Conservation (phyloP, 2,329 filamentous ascomycete genomes). For the Moelleriella libera region DNA sequence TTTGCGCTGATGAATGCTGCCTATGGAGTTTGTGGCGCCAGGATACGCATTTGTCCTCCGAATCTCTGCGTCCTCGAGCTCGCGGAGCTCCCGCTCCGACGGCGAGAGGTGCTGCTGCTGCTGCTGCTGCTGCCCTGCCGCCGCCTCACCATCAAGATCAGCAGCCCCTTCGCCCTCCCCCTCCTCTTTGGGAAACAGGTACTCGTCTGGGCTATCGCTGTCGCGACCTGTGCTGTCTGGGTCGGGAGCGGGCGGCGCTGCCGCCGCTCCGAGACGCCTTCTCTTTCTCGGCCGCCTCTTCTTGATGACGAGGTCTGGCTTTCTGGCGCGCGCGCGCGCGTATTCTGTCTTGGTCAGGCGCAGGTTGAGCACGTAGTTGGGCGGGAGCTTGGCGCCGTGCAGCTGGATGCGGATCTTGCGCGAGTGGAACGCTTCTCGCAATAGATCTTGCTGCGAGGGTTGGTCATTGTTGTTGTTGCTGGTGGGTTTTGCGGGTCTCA, state of each 20-base stretch:
- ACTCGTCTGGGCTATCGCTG: neutral
- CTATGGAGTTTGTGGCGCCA: constrained; percentile 50
- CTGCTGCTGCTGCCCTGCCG: constrained; percentile 2
- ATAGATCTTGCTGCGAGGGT: constrained; percentile 27
- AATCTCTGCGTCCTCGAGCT: constrained; percentile 38
- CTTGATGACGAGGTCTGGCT: no score
- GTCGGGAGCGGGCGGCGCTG: neutral
- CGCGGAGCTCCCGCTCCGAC: constrained; percentile 25
- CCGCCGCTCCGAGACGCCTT: neutral
- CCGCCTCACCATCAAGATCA: no score
- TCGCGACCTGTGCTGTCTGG: constrained; percentile 9
- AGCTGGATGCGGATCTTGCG: constrained; percentile 43
- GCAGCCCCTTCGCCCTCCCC: no score
- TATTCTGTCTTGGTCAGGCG: constrained; percentile 35
- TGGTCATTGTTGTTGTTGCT: constrained; percentile 1
- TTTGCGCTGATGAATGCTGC: constrained; percentile 50
- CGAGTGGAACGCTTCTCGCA: constrained; percentile 34
- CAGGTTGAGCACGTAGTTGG: constrained; percentile 37
- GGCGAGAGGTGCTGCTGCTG: constrained; percentile 12
- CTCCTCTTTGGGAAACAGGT: no score
- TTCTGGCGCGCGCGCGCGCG: constrained; percentile 13
- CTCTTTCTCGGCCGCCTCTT: constrained; percentile 4
- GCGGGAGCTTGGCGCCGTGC: constrained; percentile 37
- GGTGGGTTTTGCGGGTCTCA: no score
- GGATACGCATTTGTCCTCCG: constrained; percentile 50